These are phyloP conservation scores for Leucaena leucocephala DNA, from an alignment of 306 rosid species.

Conservation along the genomic window DNA sequence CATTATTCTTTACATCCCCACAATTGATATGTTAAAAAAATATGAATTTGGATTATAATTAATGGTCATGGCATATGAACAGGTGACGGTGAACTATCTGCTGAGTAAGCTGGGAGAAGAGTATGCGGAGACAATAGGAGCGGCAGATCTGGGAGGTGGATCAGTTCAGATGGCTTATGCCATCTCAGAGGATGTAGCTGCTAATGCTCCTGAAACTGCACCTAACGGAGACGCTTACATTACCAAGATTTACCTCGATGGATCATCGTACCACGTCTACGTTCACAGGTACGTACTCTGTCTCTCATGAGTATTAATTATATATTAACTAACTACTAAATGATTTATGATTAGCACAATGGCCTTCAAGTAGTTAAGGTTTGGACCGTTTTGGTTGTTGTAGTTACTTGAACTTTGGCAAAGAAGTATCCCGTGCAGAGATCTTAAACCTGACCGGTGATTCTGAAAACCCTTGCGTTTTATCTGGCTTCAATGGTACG, in stretches of 20 bases:
- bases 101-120: constrained; percentile 63
- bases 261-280: constrained; percentile 56
- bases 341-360: too few species aligned
- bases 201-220: constrained; percentile 47
- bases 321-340: too few species aligned
- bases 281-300: constrained; percentile 57
- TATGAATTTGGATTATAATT: background rate
- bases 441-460: constrained; percentile 55
- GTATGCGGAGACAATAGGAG: constrained; percentile 60
- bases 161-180: constrained; percentile 90
- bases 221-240: constrained; percentile 53
- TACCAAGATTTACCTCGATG: constrained; percentile 51
- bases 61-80: background rate
- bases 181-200: constrained; percentile 54
- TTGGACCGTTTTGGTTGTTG: background rate
- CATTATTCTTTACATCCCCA: background rate
- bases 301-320: too few species aligned
- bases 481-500: constrained; percentile 57
- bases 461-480: constrained; percentile 62
- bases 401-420: constrained; percentile 75
- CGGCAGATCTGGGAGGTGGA: constrained; percentile 78
- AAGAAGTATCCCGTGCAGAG: constrained; percentile 76
- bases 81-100: constrained; percentile 71
- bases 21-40: background rate
- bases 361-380: background rate